Evolutionary conservation across 495 filamentous ascomycete genomes (phyloP), one percentile per base, ranked within the genome.

Genomic region (Talaromyces liani): DNA sequence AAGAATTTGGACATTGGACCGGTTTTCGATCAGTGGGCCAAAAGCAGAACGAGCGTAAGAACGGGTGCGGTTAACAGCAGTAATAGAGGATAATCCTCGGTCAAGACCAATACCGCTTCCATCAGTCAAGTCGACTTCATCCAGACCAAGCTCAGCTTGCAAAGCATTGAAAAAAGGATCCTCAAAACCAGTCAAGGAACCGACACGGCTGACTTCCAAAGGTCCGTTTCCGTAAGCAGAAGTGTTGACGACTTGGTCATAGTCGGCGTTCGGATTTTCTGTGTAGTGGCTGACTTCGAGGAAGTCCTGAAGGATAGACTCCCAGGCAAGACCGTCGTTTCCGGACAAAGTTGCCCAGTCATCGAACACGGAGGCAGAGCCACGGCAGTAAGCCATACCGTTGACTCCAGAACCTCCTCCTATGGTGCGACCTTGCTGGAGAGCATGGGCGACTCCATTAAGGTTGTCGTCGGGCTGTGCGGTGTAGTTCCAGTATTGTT

Each of bases 391-490:
- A 31, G 29, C 29, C 29, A 31, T 31, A 31, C 29, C 29, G 29
- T 31, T 31, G 29, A 31, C 29, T 31, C 29, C 29, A 31, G 29
- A 6, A 31, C 29, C 29, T 7, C 29, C 29, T 31, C 29, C 29
- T 31, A 31, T 31, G 5, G 29, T 31, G 29, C 29, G 29, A 31
- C 29, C 29, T 31, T 31, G 29, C 6, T 31, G 29, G 29, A 31
- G 29, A 31, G 29, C 29, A 31, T 6, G 29, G 7, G 29, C 29
- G 29, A 31, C 29, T 58, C 64, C 64, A 14, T 6, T 60, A 2
- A 65, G 64, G 27, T 64, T 64, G 16, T 33, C 56, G 22, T 65
- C 64, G 4, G 64, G 64, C 16, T 41, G 34, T 14, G 59, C 59
- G 20, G 39, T 36, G 58, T 51, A 65, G 18, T 56, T 27, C 64